phyloP scores from a whole-genome alignment of 495 filamentous ascomycete species.

The Penicillium odoratum region DNA sequence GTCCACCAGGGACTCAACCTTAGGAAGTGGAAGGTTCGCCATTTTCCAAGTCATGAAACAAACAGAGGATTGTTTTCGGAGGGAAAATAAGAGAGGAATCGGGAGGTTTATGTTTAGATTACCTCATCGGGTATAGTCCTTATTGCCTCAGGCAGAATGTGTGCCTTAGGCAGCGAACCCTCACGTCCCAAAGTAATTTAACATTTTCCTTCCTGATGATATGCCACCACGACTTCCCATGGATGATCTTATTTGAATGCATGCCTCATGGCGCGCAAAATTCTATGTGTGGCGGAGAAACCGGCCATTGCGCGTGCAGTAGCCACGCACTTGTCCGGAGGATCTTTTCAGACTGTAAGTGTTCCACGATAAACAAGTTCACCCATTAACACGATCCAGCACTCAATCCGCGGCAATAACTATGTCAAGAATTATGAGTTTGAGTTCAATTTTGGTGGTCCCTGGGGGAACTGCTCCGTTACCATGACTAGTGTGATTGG shows the following conservation, averaged over 20 bases:
- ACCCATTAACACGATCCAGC: slow-evolving; percentile 34
- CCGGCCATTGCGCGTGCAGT: slow-evolving; percentile 95
- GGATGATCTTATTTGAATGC: slow-evolving; percentile 9
- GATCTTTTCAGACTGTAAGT: slow-evolving; percentile 67
- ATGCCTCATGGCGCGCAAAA: slow-evolving; percentile 44
- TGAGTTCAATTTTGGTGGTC: slow-evolving; percentile 75
- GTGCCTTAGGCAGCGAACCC: slow-evolving; percentile 13
- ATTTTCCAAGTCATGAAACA: slow-evolving; percentile 34
- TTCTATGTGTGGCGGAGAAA: slow-evolving; percentile 96
- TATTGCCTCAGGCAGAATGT: slow-evolving; percentile 26
- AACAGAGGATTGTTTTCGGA: slow-evolving; percentile 1
- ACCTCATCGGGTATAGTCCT: slow-evolving; percentile 26
- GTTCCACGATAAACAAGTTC: not conserved
- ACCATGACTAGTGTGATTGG: slow-evolving; percentile 92
- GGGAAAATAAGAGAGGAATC: slow-evolving; percentile 8
- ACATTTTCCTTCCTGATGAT: slow-evolving; percentile 13
- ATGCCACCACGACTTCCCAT: slow-evolving; percentile 12
- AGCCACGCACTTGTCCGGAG: slow-evolving; percentile 81
- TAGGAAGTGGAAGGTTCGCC: slow-evolving; percentile 61
- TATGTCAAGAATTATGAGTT: slow-evolving; percentile 96
- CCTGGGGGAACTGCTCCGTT: slow-evolving; percentile 80
- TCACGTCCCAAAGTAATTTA: slow-evolving; percentile 23
- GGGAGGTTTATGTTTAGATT: slow-evolving; percentile 24
- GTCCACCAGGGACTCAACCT: slow-evolving; percentile 64
- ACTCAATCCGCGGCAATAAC: slow-evolving; percentile 58